Percentiles rank a stretch among this genome's conserved stretches.
Evolutionary conservation across 805 yeast species (phyloP).

Genomic region (Metschnikowia gruessii): DNA sequence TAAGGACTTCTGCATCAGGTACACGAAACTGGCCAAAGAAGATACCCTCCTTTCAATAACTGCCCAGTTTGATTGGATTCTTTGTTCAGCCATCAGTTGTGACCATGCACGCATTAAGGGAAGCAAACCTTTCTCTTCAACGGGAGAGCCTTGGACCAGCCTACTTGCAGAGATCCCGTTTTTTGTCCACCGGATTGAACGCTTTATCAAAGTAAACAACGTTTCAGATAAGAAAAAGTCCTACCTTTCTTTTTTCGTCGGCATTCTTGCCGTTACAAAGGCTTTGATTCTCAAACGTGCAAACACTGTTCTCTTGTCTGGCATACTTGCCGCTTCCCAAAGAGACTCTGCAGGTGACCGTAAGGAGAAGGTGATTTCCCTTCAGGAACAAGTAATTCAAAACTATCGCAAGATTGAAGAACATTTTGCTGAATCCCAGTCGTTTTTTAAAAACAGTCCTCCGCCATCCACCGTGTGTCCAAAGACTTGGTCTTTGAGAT

Average conservation of each 20-base stretch:
- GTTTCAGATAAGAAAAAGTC: slow-evolving; percentile 16
- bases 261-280: slow-evolving; percentile 29
- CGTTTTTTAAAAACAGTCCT: slow-evolving; percentile 25
- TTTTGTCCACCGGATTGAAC: slow-evolving; percentile 18
- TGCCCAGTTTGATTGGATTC: slow-evolving; percentile 22
- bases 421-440: slow-evolving; percentile 28
- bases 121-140: background rate
- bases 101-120: slow-evolving; percentile 10
- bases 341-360: slow-evolving; percentile 16
- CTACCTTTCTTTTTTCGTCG: slow-evolving; percentile 19
- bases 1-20: slow-evolving; percentile 3
- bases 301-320: slow-evolving; percentile 17
- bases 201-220: slow-evolving; percentile 13
- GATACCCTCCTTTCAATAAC: slow-evolving; percentile 20
- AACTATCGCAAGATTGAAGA: slow-evolving; percentile 25
- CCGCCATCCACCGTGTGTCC: slow-evolving; percentile 31
- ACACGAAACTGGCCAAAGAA: slow-evolving; percentile 12
- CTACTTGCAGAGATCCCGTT: slow-evolving; percentile 14
- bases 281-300: slow-evolving; percentile 32
- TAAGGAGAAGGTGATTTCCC: slow-evolving; percentile 25
- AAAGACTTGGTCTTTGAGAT: slow-evolving; percentile 28
- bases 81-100: slow-evolving; percentile 11
- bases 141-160: slow-evolving; percentile 13
- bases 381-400: slow-evolving; percentile 27
- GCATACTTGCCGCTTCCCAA: background rate